Evolutionary conservation across 2,329 filamentous ascomycete genomes (phyloP).

Genomic region (Fusarium paranaense): DNA sequence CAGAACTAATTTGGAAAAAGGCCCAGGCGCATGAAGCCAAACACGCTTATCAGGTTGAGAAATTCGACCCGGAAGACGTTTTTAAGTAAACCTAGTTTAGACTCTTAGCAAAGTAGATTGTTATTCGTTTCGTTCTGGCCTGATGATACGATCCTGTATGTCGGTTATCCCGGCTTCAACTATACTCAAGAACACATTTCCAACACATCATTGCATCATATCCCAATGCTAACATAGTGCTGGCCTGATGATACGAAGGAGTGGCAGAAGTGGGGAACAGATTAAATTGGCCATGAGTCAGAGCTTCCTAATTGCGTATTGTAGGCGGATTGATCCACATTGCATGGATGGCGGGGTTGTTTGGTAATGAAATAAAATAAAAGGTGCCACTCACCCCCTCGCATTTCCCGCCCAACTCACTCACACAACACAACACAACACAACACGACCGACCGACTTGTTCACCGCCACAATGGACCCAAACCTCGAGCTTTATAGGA

Average conservation of each 20-base stretch:
- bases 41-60: background rate
- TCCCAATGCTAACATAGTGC: too few relatives aligned
- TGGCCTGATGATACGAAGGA: background rate
- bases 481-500: conserved; percentile 14
- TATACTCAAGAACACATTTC: too few relatives aligned
- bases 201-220: too few relatives aligned
- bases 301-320: background rate
- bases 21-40: background rate
- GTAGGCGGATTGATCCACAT: background rate
- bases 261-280: too few relatives aligned
- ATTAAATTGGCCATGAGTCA: background rate
- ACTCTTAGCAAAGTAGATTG: conserved; percentile 2
- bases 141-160: too few relatives aligned
- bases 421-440: background rate
- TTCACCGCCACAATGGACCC: conserved; percentile 10
- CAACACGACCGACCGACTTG: conserved; percentile 1
- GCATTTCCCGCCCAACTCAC: background rate
- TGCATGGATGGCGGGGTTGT: too few relatives aligned
- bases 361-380: too few relatives aligned
- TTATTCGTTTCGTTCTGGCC: background rate
- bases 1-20: background rate
- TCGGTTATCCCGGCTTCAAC: too few relatives aligned
- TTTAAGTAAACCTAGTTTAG: conserved; percentile 1
- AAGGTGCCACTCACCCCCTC: background rate
- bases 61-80: background rate